Conservation (phyloP, 2,329 filamentous ascomycete species). For the Botryosphaeria dothidea region DNA sequence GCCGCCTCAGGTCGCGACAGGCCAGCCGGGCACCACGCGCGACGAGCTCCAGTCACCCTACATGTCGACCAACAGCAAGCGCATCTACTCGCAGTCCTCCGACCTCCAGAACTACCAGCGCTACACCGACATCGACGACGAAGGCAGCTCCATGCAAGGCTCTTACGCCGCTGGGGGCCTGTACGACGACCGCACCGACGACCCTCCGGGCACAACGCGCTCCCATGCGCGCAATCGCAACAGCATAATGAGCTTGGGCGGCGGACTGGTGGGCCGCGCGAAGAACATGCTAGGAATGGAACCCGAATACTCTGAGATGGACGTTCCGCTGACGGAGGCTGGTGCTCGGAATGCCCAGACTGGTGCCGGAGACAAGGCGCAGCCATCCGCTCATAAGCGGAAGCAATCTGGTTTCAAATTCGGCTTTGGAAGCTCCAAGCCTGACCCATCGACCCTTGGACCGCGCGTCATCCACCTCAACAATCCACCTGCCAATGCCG, state of each 20-base stretch:
- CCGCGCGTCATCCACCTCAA: constrained; percentile 94
- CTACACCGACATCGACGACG: constrained; percentile 86
- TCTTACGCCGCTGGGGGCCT: constrained; percentile 73
- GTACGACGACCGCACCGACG: constrained; percentile 51
- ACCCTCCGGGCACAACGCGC: constrained; percentile 47
- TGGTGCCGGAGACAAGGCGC: constrained; percentile 47
- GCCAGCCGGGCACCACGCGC: constrained; percentile 43
- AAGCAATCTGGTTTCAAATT: constrained; percentile 73
- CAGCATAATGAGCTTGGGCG: constrained; percentile 83
- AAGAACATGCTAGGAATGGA: constrained; percentile 92
- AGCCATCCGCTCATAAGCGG: constrained; percentile 58
- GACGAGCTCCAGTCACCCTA: constrained; percentile 39
- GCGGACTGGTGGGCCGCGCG: constrained; percentile 80
- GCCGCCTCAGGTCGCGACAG: constrained; percentile 29
- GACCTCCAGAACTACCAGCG: constrained; percentile 85
- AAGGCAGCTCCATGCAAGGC: constrained; percentile 69
- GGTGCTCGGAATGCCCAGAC: constrained; percentile 47
- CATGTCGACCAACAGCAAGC: constrained; percentile 34
- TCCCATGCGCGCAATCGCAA: constrained; percentile 70
- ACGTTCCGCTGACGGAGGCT: constrained; percentile 86
- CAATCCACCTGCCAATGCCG: constrained; percentile 87
- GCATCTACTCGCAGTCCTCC: constrained; percentile 71
- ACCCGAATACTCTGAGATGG: constrained; percentile 92
- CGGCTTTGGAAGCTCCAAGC: constrained; percentile 80
- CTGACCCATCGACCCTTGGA: constrained; percentile 86